These are phyloP conservation scores for Suillus variegatus DNA, from an alignment of 768 basidiomycete species.

Conservation along the genomic window DNA sequence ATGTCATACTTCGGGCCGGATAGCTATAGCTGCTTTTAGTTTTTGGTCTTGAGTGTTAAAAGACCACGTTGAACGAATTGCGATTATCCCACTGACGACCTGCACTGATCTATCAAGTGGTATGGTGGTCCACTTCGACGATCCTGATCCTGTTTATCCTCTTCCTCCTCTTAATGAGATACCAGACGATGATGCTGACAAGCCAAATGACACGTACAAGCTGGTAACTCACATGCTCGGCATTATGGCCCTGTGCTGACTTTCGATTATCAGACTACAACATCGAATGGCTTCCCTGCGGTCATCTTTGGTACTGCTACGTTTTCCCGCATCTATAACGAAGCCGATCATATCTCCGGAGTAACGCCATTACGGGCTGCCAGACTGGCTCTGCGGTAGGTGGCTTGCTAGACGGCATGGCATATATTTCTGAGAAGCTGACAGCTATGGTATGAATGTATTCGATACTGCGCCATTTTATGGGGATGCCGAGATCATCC, in stretches of 20 bases:
- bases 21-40: not conserved
- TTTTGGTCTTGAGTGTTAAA: not conserved
- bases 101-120: conserved; percentile 14
- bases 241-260: conserved; percentile 11
- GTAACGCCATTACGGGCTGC: conserved; percentile 63
- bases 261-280: conserved; percentile 24
- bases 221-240: conserved; percentile 32
- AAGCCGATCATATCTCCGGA: conserved; percentile 56
- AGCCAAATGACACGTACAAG: conserved; percentile 32
- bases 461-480: conserved; percentile 87
- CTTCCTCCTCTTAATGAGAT: conserved; percentile 42
- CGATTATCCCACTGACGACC: not conserved
- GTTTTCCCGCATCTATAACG: conserved; percentile 69
- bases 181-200: conserved; percentile 44
- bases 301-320: conserved; percentile 75
- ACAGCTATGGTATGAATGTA: conserved; percentile 76
- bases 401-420: not conserved
- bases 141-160: conserved; percentile 40
- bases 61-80: not conserved
- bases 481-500: conserved; percentile 74
- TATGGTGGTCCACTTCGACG: conserved; percentile 43
- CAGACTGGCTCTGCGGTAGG: conserved; percentile 74
- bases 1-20: not conserved
- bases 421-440: not conserved
- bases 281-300: conserved; percentile 39